Conservation (phyloP, 345 rosid species). For the Populus tremula region DNA sequence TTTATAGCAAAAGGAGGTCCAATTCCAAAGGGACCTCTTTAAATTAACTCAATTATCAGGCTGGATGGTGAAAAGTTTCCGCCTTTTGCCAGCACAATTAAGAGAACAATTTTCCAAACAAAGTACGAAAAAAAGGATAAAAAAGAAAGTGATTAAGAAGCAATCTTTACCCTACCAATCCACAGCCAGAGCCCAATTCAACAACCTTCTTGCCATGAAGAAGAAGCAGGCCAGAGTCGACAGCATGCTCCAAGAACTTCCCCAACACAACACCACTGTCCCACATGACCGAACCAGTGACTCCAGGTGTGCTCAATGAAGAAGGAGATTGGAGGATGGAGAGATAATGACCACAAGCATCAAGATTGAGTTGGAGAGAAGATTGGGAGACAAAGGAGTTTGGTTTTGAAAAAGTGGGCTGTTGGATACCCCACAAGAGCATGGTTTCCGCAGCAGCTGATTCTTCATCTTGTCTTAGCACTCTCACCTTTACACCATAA, state of each 20-base stretch:
- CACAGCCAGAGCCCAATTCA: constrained; percentile 93
- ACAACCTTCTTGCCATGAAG: constrained; percentile 71
- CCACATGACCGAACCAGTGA: constrained; percentile 93
- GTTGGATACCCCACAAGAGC: constrained; percentile 88
- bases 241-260: constrained; percentile 89
- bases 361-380: constrained; percentile 68
- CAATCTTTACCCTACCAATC: constrained; percentile 79
- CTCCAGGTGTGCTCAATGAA: constrained; percentile 75
- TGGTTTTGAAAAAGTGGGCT: constrained; percentile 65
- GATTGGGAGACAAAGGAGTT: constrained; percentile 81
- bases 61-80: too few species aligned
- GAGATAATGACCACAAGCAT: constrained; percentile 86
- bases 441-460: constrained; percentile 80
- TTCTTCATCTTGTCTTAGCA: constrained; percentile 36
- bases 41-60: too few species aligned
- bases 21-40: not conserved
- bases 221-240: constrained; percentile 60
- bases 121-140: not conserved
- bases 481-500: constrained; percentile 58
- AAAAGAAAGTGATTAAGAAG: not conserved
- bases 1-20: not conserved
- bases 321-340: constrained; percentile 87
- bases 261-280: constrained; percentile 86
- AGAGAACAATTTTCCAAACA: too few species aligned
- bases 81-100: too few species aligned